Percentiles rank a stretch among this genome's conserved stretches.
phyloP scores from a whole-genome alignment of 345 rosid genomes.

The Punica granatum region DNA sequence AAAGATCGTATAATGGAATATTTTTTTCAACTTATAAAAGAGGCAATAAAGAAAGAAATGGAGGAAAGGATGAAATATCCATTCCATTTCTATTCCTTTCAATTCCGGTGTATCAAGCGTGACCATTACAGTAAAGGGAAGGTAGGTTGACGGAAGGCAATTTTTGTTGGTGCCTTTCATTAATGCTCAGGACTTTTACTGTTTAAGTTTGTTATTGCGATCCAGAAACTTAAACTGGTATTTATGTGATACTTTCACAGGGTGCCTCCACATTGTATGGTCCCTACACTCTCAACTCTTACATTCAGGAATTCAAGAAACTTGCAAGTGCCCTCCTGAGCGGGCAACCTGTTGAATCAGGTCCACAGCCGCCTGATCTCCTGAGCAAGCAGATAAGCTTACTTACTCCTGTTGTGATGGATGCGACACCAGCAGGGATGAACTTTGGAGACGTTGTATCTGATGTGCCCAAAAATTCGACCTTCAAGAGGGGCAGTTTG shows the following conservation, averaged over 20 bases:
- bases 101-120: too few relatives aligned
- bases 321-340: slow-evolving; percentile 55
- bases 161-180: not conserved
- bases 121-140: too few relatives aligned
- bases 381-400: slow-evolving; percentile 69
- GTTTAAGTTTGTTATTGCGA: not conserved
- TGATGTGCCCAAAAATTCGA: slow-evolving; percentile 69
- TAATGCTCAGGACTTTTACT: not conserved
- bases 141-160: too few relatives aligned
- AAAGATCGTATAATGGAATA: too few relatives aligned
- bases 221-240: not conserved
- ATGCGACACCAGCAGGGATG: slow-evolving; percentile 53
- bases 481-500: slow-evolving; percentile 58
- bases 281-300: slow-evolving; percentile 82
- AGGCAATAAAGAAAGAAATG: too few relatives aligned
- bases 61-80: too few relatives aligned
- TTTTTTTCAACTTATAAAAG: too few relatives aligned
- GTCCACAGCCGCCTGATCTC: slow-evolving; percentile 82
- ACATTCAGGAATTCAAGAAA: slow-evolving; percentile 87
- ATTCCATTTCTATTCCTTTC: too few relatives aligned
- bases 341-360: slow-evolving; percentile 45
- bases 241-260: slow-evolving; percentile 36
- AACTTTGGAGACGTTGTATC: slow-evolving; percentile 73
- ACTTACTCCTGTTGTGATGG: slow-evolving; percentile 84
- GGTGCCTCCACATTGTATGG: slow-evolving; percentile 93